Conservation (phyloP, 345 rosid species). For the Boechera stricta region DNA sequence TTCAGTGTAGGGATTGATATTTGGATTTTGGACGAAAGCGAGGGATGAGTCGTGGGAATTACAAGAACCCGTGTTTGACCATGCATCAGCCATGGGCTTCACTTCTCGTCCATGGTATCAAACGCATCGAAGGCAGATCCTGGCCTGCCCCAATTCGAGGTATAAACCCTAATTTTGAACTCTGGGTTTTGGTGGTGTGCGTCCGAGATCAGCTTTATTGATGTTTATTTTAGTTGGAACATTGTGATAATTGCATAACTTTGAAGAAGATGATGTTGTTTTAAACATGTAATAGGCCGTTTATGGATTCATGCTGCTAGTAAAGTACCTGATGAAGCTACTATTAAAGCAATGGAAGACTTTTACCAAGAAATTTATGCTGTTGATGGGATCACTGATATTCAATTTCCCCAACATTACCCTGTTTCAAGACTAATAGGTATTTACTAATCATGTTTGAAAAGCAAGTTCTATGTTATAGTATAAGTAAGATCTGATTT, state of each 20-base stretch:
- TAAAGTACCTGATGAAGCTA: conserved; percentile 84
- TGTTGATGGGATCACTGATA: conserved; percentile 62
- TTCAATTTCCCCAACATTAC: conserved; percentile 72
- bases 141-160: conserved; percentile 94
- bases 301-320: conserved; percentile 97
- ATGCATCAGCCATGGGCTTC: conserved; percentile 99
- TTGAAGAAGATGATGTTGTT: background rate
- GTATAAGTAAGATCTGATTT: background rate
- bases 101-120: conserved; percentile 78
- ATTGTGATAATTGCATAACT: conserved; percentile 16
- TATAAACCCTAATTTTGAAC: conserved; percentile 20
- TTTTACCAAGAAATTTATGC: conserved; percentile 84
- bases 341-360: conserved; percentile 91
- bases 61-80: conserved; percentile 80
- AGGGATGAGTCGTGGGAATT: conserved; percentile 63
- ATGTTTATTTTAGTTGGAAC: background rate
- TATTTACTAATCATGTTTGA: conserved; percentile 17
- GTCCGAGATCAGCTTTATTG: too few relatives aligned
- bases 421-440: conserved; percentile 92
- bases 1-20: background rate
- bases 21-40: background rate
- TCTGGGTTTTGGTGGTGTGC: background rate
- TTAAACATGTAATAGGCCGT: conserved; percentile 60
- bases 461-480: too few relatives aligned
- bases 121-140: conserved; percentile 92